Evolutionary conservation across 495 filamentous ascomycete genomes (phyloP).

Genomic region (Chaetomidium leptoderma): DNA sequence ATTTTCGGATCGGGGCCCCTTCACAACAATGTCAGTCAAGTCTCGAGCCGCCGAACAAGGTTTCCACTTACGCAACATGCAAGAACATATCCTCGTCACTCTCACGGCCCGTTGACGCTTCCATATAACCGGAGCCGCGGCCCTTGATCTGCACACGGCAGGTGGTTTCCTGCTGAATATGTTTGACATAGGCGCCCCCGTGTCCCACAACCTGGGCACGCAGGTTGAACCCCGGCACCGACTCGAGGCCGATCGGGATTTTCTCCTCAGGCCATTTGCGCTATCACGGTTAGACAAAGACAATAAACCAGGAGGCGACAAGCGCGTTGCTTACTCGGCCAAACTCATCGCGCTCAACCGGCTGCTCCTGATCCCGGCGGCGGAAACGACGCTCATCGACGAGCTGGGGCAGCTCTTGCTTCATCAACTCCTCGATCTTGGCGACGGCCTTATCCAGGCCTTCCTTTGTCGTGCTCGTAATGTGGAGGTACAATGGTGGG

Average conservation of each 20-base stretch:
- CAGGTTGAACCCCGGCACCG: slow-evolving; percentile 92
- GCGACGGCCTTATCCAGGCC: slow-evolving; percentile 81
- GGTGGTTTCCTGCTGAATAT: slow-evolving; percentile 89
- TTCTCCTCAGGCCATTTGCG: slow-evolving; percentile 98
- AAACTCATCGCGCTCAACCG: slow-evolving; percentile 90
- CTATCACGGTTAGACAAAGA: slow-evolving; percentile 48
- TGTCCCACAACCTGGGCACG: slow-evolving; percentile 93
- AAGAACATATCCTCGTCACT: slow-evolving; percentile 95
- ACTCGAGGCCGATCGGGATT: slow-evolving; percentile 84
- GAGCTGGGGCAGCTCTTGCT: slow-evolving; percentile 90
- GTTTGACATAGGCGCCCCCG: slow-evolving; percentile 90
- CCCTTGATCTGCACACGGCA: slow-evolving; percentile 98
- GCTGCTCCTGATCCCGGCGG: slow-evolving; percentile 78
- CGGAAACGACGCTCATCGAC: slow-evolving; percentile 95
- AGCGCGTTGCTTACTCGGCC: slow-evolving; percentile 64
- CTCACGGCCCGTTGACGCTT: slow-evolving; percentile 74
- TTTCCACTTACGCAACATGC: slow-evolving; percentile 79
- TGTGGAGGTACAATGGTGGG: slow-evolving; percentile 88
- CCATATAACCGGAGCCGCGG: slow-evolving; percentile 90
- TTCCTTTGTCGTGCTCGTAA: slow-evolving; percentile 88
- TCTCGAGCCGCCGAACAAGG: not conserved
- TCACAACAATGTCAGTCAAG: slow-evolving; percentile 30
- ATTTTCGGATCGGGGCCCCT: slow-evolving; percentile 83
- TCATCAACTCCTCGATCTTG: slow-evolving; percentile 90
- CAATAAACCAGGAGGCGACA: not conserved